These are phyloP conservation scores for Cucurbita pepo DNA, from an alignment of 306 rosid species.

Conservation along the genomic window DNA sequence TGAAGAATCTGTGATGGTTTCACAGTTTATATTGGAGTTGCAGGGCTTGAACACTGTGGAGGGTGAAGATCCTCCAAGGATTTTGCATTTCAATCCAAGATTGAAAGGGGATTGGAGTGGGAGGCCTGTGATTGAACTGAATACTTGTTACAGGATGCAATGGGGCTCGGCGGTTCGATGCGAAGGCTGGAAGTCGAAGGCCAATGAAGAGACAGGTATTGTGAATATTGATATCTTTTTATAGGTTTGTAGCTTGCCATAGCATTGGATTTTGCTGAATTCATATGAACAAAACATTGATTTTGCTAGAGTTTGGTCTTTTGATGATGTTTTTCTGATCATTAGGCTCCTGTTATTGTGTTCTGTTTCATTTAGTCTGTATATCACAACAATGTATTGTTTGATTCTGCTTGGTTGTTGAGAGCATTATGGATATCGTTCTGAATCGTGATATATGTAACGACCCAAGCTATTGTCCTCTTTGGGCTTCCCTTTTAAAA, in stretches of 20 bases:
- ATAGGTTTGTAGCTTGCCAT: background rate
- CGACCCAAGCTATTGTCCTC: no score
- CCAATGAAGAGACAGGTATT: constrained; percentile 82
- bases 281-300: background rate
- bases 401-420: background rate
- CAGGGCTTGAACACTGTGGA: constrained; percentile 74
- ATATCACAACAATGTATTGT: background rate
- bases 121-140: constrained; percentile 70
- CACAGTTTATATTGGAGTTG: constrained; percentile 72
- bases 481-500: no score
- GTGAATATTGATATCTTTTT: background rate
- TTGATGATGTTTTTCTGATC: background rate
- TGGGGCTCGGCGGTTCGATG: constrained; percentile 80
- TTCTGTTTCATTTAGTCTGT: background rate
- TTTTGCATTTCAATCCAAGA: constrained; percentile 84
- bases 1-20: constrained; percentile 28
- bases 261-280: background rate
- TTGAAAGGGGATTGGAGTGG: constrained; percentile 90
- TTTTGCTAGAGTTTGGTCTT: background rate
- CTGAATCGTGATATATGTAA: background rate
- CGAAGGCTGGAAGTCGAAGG: constrained; percentile 84
- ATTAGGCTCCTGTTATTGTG: background rate
- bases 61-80: constrained; percentile 83
- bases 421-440: background rate
- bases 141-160: constrained; percentile 92